These are phyloP conservation scores for Porogramme epimiltina DNA, from an alignment of 1,284 basidiomycete species.

Conservation along the genomic window DNA sequence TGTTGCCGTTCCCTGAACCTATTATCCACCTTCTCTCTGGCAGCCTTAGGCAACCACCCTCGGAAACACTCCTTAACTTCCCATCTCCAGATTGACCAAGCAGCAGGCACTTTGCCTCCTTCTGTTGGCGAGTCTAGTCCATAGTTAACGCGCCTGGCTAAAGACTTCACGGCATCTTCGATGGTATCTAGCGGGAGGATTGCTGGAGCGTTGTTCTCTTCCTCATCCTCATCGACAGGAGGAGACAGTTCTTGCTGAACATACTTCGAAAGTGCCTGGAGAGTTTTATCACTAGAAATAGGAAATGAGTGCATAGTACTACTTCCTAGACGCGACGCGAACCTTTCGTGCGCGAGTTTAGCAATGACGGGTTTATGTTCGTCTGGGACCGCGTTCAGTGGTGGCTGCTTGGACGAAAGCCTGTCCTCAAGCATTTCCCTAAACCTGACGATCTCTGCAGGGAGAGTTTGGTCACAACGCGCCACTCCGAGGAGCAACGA, in stretches of 20 bases:
- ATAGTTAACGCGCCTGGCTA: constrained; percentile 73
- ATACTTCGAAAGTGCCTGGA: constrained; percentile 59
- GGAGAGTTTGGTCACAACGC: neutral
- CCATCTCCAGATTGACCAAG: constrained; percentile 85
- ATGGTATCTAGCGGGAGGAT: constrained; percentile 52
- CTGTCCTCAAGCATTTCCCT: constrained; percentile 64
- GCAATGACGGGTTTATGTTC: constrained; percentile 75
- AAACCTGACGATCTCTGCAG: constrained; percentile 71
- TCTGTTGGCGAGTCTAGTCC: constrained; percentile 56
- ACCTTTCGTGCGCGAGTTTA: constrained; percentile 84
- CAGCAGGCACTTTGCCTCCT: constrained; percentile 55
- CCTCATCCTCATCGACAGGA: constrained; percentile 52
- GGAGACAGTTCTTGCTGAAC: constrained; percentile 67
- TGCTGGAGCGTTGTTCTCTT: constrained; percentile 34
- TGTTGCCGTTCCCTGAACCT: constrained; percentile 67
- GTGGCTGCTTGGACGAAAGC: constrained; percentile 44
- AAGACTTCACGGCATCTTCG: constrained; percentile 60
- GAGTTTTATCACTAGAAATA: constrained; percentile 64
- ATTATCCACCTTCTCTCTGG: constrained; percentile 63
- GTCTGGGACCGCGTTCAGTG: constrained; percentile 60
- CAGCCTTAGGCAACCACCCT: constrained; percentile 72
- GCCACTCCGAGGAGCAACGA: neutral
- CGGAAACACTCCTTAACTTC: constrained; percentile 65
- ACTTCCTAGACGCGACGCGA: constrained; percentile 13
- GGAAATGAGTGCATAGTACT: neutral